A percentile compares a stretch with the other conserved stretches of the same genome.
These are phyloP conservation scores for Cyphellophora attinorum DNA, from an alignment of 2,329 filamentous ascomycete genomes.

Conservation along the genomic window DNA sequence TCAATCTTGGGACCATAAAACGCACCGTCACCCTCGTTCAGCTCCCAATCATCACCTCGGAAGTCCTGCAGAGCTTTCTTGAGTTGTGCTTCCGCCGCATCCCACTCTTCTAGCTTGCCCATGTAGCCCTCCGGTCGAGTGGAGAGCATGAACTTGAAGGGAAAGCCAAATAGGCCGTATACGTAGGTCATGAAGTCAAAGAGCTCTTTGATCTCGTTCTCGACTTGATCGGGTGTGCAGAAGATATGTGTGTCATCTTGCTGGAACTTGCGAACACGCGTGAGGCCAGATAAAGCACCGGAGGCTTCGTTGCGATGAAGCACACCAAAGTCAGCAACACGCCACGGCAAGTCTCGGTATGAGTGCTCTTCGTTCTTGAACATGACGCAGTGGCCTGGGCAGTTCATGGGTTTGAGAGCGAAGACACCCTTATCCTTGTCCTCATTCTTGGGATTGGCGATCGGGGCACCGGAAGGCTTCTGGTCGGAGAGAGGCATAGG, in stretches of 20 bases:
- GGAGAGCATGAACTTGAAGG: constrained; percentile 89
- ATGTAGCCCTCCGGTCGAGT: constrained; percentile 84
- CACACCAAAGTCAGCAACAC: constrained; percentile 92
- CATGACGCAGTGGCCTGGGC: constrained; percentile 84
- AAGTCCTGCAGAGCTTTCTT: constrained; percentile 73
- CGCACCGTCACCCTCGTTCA: constrained; percentile 90
- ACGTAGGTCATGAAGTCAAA: constrained; percentile 81
- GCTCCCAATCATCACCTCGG: constrained; percentile 65
- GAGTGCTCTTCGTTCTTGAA: constrained; percentile 70
- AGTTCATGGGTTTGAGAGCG: constrained; percentile 96
- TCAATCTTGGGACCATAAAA: constrained; percentile 99
- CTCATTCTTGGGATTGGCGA: constrained; percentile 24
- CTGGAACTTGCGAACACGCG: constrained; percentile 85
- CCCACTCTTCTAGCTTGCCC: constrained; percentile 78
- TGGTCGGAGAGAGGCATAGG: constrained; percentile 16
- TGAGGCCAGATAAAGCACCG: constrained; percentile 81
- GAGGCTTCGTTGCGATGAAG: constrained; percentile 93
- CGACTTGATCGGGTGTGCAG: constrained; percentile 71
- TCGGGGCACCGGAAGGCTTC: constrained; percentile 12
- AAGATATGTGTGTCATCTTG: constrained; percentile 97
- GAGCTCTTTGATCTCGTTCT: constrained; percentile 65
- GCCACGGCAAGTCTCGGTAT: constrained; percentile 81
- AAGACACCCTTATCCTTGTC: constrained; percentile 66
- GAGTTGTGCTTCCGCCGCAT: constrained; percentile 75
- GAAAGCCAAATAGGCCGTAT: constrained; percentile 75